Evolutionary conservation across 2,329 filamentous ascomycete species (phyloP).

Genomic region (Fonsecaea pugnacius): DNA sequence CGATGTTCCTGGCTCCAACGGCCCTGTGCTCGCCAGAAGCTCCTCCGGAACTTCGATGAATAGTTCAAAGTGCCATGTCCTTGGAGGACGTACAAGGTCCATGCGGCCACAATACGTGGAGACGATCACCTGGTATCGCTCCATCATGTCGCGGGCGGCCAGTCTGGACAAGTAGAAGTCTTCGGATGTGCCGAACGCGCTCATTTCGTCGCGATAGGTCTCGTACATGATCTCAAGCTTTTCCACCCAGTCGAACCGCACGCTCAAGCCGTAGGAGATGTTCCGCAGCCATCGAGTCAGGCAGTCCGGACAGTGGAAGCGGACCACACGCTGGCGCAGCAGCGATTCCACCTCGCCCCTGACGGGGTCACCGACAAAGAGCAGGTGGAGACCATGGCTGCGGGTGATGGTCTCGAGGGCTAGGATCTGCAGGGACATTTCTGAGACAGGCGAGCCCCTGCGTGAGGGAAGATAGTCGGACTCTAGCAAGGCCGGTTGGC

Average conservation of each 20-base stretch:
- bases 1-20: too few relatives aligned
- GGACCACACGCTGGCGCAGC: slow-evolving; percentile 14
- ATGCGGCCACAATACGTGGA: too few relatives aligned
- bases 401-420: slow-evolving; percentile 24
- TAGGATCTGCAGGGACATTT: slow-evolving; percentile 19
- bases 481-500: background rate
- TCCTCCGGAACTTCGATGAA: too few relatives aligned
- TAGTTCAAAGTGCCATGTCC: too few relatives aligned
- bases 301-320: slow-evolving; percentile 29
- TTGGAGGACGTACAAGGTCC: too few relatives aligned
- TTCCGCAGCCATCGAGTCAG: background rate
- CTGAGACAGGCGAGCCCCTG: slow-evolving; percentile 15
- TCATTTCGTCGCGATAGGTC: too few relatives aligned
- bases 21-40: too few relatives aligned
- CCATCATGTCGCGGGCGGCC: too few relatives aligned
- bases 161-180: too few relatives aligned
- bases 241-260: background rate
- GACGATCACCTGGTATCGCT: too few relatives aligned
- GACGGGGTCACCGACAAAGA: slow-evolving; percentile 16
- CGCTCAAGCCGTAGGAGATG: background rate
- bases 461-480: background rate
- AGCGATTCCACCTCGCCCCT: slow-evolving; percentile 20
- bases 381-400: slow-evolving; percentile 26
- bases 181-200: too few relatives aligned
- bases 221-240: background rate